phyloP scores from a whole-genome alignment of 345 rosid genomes.

The Citrus sinensis region DNA sequence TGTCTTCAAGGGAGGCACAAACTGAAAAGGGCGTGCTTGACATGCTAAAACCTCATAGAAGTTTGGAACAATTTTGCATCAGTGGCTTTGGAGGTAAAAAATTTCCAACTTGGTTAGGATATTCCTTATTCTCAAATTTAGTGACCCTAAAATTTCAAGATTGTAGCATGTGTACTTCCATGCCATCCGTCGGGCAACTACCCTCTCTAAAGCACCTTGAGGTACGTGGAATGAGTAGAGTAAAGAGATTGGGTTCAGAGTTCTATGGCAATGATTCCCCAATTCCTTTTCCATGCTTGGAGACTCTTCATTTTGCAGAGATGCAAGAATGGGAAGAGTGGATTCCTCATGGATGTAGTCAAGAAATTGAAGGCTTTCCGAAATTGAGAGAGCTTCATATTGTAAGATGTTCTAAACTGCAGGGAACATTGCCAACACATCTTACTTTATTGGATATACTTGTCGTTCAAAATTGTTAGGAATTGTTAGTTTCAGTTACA shows the following conservation, averaged over 20 bases:
- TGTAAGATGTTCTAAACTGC: slow-evolving; percentile 23
- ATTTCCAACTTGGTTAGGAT: slow-evolving; percentile 16
- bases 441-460: not conserved
- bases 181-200: slow-evolving; percentile 10
- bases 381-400: slow-evolving; percentile 28
- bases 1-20: not conserved
- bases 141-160: not conserved
- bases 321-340: slow-evolving; percentile 36
- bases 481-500: not conserved
- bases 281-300: slow-evolving; percentile 7
- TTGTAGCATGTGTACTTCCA: not conserved
- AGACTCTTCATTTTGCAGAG: slow-evolving; percentile 12
- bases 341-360: slow-evolving; percentile 11
- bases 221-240: not conserved
- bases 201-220: not conserved
- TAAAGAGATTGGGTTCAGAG: not conserved
- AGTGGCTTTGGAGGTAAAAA: not conserved
- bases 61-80: not conserved
- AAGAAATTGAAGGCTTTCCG: slow-evolving; percentile 24
- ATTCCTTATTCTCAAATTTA: slow-evolving; percentile 9
- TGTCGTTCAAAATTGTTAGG: not conserved
- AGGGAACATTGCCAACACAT: slow-evolving; percentile 17
- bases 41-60: slow-evolving; percentile 7
- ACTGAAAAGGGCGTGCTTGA: not conserved
- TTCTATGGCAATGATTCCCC: not conserved